Base-by-base conservation (phyloP, 148 eudicot genomes). In the Agrostemma githago region DNA sequence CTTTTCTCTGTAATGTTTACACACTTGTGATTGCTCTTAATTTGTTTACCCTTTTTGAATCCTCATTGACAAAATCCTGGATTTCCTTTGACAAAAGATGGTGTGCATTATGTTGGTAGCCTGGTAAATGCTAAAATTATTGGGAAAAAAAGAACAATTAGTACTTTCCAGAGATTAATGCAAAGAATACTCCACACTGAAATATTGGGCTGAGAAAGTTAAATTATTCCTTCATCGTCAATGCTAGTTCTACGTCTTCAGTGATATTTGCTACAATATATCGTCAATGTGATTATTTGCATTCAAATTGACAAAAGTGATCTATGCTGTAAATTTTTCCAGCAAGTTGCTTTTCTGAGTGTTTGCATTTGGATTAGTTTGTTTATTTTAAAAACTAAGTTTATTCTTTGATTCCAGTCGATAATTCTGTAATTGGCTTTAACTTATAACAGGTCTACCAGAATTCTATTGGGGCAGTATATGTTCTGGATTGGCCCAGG, bases 401-500 rank as follows among this genome's bases (percentile, higher is more conserved):
- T 43, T 64, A 48, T 39, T 63, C 10, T 11, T 42, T 4, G 14
- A n/a, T 44, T 40, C 19, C 1, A 38, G 73, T 65, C 65, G 20
- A 70, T n/a, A 42, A 43, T 63, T 66, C 72, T 69, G 12, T 62
- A 21, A 42, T 73, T 53, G 7, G 59, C 76, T 59, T 71, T 44
- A 69, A 71, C 88, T 78, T 58, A 68, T 44, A 72, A 71, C 88
- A 94, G 98, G 98, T 94, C 51, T 94, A 91, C 79, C 93, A 88
- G 46, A 89, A 91, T 83, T 91, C 97, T 37, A 91, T 94, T 80
- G 93, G 85, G 77, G 85, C 98, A 19, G 93, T 88, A 11, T 91
- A 96, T 79, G 73, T 79, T 63, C 90, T 82, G 80, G 98, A 94
- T 73, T 94, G 98, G 98, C 98, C 98, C 9, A 91, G 80, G 82